Conservation (phyloP, 2,329 filamentous ascomycete genomes). For the Penicillium sp. region DNA sequence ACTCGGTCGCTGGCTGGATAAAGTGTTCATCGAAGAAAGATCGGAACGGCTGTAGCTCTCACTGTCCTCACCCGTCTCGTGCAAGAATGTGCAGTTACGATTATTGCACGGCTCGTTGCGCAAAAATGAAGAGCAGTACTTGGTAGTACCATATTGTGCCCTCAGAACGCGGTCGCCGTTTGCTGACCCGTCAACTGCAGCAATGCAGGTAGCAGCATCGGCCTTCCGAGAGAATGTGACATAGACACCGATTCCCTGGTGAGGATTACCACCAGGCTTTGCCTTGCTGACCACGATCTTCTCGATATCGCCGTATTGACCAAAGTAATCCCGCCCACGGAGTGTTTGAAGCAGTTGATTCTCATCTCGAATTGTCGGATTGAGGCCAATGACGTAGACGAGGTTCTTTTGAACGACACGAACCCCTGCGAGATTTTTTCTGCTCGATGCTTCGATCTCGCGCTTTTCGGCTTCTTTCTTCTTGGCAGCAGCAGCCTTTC, state of each 20-base stretch:
- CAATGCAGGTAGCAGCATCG: constrained; percentile 84
- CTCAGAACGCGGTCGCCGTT: constrained; percentile 81
- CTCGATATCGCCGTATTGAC: constrained; percentile 95
- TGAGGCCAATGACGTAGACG: constrained; percentile 93
- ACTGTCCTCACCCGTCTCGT: constrained; percentile 96
- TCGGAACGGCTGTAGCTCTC: constrained; percentile 95
- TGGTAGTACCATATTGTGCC: constrained; percentile 81
- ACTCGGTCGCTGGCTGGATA: constrained; percentile 68
- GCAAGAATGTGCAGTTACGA: constrained; percentile 93
- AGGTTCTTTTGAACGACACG: constrained; percentile 97
- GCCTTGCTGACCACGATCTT: constrained; percentile 98
- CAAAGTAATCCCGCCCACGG: constrained; percentile 87
- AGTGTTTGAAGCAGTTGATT: constrained; percentile 78
- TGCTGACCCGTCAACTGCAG: constrained; percentile 82
- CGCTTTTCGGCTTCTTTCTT: constrained; percentile 96
- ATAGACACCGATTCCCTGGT: constrained; percentile 90
- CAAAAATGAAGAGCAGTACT: constrained; percentile 96
- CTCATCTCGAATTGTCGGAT: constrained; percentile 85
- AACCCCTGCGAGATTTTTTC: constrained; percentile 92
- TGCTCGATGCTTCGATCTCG: constrained; percentile 89
- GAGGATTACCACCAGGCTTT: constrained; percentile 63
- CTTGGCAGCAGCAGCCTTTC: constrained; percentile 81
- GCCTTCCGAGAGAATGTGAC: constrained; percentile 94
- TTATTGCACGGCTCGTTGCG: constrained; percentile 93
- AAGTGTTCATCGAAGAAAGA: constrained; percentile 87